Percentiles rank a stretch among this genome's conserved stretches.
Evolutionary conservation across 2,329 filamentous ascomycete species (phyloP).

Genomic region (Pseudogymnoascus sp.): DNA sequence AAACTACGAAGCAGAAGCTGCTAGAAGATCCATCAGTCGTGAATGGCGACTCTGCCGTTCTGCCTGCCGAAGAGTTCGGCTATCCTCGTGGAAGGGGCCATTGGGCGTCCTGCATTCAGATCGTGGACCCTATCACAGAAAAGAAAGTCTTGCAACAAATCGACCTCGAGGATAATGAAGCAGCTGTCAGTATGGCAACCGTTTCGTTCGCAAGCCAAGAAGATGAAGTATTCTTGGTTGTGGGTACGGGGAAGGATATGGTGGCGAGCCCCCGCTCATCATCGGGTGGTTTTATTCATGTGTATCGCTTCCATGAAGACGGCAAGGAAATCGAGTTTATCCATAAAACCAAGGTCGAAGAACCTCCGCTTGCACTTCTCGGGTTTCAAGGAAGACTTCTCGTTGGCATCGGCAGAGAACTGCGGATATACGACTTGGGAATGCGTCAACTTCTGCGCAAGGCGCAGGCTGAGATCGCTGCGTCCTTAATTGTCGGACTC

Average conservation of each 20-base stretch:
- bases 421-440: conserved; percentile 87
- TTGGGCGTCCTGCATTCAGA: conserved; percentile 93
- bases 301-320: conserved; percentile 81
- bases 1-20: conserved; percentile 65
- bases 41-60: conserved; percentile 61
- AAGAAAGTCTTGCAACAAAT: conserved; percentile 69
- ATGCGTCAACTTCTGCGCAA: conserved; percentile 90
- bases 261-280: conserved; percentile 67
- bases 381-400: conserved; percentile 85
- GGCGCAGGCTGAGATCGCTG: conserved; percentile 68
- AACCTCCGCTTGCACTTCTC: conserved; percentile 83
- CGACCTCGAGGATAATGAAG: conserved; percentile 82
- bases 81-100: conserved; percentile 75
- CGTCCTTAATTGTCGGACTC: conserved; percentile 78
- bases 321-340: conserved; percentile 89
- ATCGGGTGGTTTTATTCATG: conserved; percentile 75
- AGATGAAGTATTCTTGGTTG: conserved; percentile 81
- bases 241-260: conserved; percentile 91
- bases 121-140: conserved; percentile 72
- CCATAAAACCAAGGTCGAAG: conserved; percentile 89
- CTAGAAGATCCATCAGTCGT: conserved; percentile 61
- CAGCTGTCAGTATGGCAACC: conserved; percentile 75
- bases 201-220: conserved; percentile 85
- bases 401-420: conserved; percentile 71
- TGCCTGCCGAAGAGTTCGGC: conserved; percentile 78